phyloP scores from a whole-genome alignment of 1,139 yeast genomes.

The Nakaseomyces glabratus region DNA sequence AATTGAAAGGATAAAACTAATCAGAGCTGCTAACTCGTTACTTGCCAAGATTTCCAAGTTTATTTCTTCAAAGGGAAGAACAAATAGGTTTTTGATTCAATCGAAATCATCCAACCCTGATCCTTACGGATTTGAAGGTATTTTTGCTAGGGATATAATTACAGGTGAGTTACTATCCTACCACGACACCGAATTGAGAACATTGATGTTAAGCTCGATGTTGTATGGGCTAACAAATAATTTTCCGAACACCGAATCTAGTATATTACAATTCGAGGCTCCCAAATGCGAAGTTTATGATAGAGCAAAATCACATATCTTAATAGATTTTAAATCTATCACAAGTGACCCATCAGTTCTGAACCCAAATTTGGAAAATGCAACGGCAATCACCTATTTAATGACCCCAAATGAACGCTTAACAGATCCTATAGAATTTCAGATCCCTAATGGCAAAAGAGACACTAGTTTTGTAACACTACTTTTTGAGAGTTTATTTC shows the following conservation, averaged over 20 bases:
- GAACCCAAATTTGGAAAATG: conserved; percentile 58
- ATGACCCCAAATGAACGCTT: conserved; percentile 57
- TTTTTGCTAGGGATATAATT: conserved; percentile 51
- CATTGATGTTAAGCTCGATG: conserved; percentile 59
- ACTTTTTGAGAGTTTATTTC: conserved; percentile 67
- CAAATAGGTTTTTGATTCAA: conserved; percentile 26
- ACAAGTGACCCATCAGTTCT: conserved; percentile 48
- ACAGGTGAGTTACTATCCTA: conserved; percentile 56
- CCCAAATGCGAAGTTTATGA: conserved; percentile 39
- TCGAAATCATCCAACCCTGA: conserved; percentile 45
- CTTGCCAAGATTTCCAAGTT: conserved; percentile 62
- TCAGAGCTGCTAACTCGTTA: conserved; percentile 51
- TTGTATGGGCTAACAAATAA: conserved; percentile 66
- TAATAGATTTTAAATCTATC: conserved; percentile 73
- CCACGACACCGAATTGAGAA: conserved; percentile 40
- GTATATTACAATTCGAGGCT: conserved; percentile 35
- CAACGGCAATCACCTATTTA: conserved; percentile 65
- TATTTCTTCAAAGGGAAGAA: conserved; percentile 38
- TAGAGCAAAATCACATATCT: conserved; percentile 55
- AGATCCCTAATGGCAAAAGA: conserved; percentile 49
- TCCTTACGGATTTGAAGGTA: conserved; percentile 67
- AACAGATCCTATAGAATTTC: conserved; percentile 74
- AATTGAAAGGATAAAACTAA: conserved; percentile 47
- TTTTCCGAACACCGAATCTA: conserved; percentile 46
- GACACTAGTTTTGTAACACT: conserved; percentile 43